These are phyloP conservation scores for Ophiostoma piceae DNA, from an alignment of 2,329 filamentous ascomycete genomes.

Conservation along the genomic window DNA sequence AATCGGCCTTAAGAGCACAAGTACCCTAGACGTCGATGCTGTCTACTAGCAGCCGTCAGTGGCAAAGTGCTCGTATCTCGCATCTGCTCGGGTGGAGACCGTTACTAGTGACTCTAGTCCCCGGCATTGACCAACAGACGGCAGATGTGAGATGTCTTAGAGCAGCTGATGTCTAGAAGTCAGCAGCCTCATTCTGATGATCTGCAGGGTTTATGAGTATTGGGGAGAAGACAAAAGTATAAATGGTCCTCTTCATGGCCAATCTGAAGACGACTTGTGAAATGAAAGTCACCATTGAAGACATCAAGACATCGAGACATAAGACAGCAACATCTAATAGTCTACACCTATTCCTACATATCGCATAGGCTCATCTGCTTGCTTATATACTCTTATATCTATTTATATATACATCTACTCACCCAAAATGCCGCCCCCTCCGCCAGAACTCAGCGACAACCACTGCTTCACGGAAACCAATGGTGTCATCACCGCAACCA, in stretches of 20 bases:
- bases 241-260: no score
- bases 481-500: conserved; percentile 57
- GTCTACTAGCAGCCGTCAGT: not conserved
- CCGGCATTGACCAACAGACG: not conserved
- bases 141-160: not conserved
- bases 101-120: not conserved
- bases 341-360: no score
- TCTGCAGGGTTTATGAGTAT: no score
- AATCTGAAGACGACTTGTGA: no score
- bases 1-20: no score
- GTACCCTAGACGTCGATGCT: not conserved
- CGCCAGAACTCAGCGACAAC: conserved; percentile 36
- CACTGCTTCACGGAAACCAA: conserved; percentile 52
- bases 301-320: not conserved
- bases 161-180: not conserved
- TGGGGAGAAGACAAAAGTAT: no score
- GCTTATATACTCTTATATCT: no score
- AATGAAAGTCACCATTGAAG: no score
- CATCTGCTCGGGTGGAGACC: not conserved
- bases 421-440: not conserved
- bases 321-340: no score
- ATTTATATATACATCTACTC: no score
- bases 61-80: not conserved
- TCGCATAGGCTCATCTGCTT: no score
- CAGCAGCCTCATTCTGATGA: not conserved